Evolutionary conservation across 257 asterid genomes (phyloP).

Genomic region (Voacanga thouarsii): DNA sequence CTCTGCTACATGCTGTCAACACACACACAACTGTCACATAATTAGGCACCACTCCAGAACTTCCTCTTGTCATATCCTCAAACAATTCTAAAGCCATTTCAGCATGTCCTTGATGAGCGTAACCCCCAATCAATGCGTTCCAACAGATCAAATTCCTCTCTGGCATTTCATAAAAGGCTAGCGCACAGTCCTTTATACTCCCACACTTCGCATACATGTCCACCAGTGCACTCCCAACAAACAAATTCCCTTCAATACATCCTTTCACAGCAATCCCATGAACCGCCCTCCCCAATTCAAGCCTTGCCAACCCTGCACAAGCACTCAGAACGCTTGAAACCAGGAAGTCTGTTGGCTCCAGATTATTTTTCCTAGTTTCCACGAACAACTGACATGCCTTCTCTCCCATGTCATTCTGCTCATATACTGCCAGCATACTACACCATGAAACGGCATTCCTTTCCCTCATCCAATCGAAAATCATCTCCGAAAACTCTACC

Average conservation of each 20-base stretch:
- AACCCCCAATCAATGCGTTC: conserved; percentile 83
- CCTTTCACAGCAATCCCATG: conserved; percentile 83
- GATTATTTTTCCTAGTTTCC: conserved; percentile 41
- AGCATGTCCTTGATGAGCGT: conserved; percentile 82
- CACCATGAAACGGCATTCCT: conserved; percentile 80
- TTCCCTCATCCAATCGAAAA: conserved; percentile 48
- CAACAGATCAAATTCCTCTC: conserved; percentile 64
- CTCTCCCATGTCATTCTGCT: conserved; percentile 75
- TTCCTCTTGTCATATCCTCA: conserved; percentile 41
- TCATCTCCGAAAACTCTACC: conserved; percentile 44
- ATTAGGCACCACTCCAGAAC: conserved; percentile 45
- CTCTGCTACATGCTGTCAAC: conserved; percentile 83
- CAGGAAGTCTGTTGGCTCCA: conserved; percentile 65
- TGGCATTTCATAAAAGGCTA: conserved; percentile 46
- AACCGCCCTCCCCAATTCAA: conserved; percentile 66
- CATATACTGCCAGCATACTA: conserved; percentile 68
- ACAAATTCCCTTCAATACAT: conserved; percentile 52
- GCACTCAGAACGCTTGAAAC: conserved; percentile 83
- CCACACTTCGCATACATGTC: conserved; percentile 97
- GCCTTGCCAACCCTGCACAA: conserved; percentile 72
- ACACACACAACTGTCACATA: conserved; percentile 72
- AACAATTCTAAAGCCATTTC: conserved; percentile 58
- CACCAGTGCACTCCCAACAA: conserved; percentile 82
- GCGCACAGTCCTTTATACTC: conserved; percentile 61
- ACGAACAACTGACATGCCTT: conserved; percentile 52